A percentile compares a stretch with the other conserved stretches of the same genome.
These are phyloP conservation scores for Trapa bicornis DNA, from an alignment of 345 rosid species.

Conservation along the genomic window DNA sequence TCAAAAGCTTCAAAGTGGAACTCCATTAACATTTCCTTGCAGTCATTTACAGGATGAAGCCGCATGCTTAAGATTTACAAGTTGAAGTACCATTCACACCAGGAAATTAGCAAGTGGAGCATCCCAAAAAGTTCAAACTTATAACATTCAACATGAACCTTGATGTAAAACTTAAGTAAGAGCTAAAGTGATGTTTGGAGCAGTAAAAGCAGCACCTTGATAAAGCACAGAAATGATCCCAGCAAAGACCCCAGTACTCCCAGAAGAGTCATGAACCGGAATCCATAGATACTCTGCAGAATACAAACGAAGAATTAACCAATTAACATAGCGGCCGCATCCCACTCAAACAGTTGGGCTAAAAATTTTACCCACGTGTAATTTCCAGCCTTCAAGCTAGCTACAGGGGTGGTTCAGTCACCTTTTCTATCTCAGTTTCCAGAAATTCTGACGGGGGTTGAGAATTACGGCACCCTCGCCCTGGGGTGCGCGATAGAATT, in stretches of 20 bases:
- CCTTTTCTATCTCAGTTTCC: conserved; percentile 66
- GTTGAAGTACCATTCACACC: neutral
- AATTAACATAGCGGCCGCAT: neutral
- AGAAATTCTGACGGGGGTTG: conserved; percentile 18
- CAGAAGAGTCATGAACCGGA: conserved; percentile 63
- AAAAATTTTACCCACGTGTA: neutral
- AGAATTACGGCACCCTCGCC: conserved; percentile 6
- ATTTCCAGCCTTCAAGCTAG: neutral
- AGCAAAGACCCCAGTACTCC: conserved; percentile 64
- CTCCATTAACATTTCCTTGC: neutral
- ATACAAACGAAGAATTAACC: neutral
- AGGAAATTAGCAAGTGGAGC: neutral
- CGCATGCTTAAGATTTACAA: neutral
- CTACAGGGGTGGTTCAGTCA: conserved; percentile 2
- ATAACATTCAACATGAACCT: neutral
- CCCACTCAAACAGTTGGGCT: neutral
- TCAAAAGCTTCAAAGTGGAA: neutral
- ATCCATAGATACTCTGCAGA: conserved; percentile 47
- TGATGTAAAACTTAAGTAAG: neutral
- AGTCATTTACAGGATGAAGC: neutral
- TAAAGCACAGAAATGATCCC: conserved; percentile 67
- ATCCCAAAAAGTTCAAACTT: neutral
- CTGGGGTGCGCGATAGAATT: neutral
- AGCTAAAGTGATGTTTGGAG: neutral
- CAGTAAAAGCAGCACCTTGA: conserved; percentile 35